Base-by-base conservation (phyloP, 768 basidiomycete species). In the Rhodotorula taiwanensis region DNA sequence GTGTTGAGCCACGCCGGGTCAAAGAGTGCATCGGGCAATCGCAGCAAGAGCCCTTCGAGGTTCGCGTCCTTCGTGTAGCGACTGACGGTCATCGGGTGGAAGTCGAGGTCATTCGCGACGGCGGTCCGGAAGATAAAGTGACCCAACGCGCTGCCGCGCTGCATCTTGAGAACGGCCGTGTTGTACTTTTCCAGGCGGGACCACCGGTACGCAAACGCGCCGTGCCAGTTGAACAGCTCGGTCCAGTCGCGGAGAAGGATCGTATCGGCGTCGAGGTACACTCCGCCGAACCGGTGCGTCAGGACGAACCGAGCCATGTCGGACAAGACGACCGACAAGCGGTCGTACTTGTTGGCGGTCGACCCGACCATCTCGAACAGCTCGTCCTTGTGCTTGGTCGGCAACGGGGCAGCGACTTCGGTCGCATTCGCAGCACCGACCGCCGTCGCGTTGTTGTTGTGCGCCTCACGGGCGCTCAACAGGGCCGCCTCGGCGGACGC, bases 231-330 rank as follows among this genome's bases (percentile, higher is more conserved):
- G 90, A 90, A 97, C 9, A 99, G 79, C 70, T 98, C 94, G 74
- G 95, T 93, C 95, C 95, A 99, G 73, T 99, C 94, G 27, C 95
- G 86, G 36, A 99, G 77, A 70, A 99, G 84, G 67, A 99, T 83
- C 14, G 91, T 97, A 74, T 98, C 95, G 15, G 93, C 92, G 72
- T 99, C 94, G 55, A 99, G 84, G 74, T 98, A 99, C 52, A 92
- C 88, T 20, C 94, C 94, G 28, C 95, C 94, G 72, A 87, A 98
- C 27, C 92, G 86, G 76, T 99, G 89, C 65, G 89, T 92, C n/a
- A 99, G 80, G 60, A 98, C 85, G 75, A 98, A 99, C 28, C 94
- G 86, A 23, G 90, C 94, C 86, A 98, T 90, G 74, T 98, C 94
- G 8, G 90, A 93, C 8, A 97, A 78, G 70, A 95, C 91, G 72